Conservation (phyloP, 2,329 filamentous ascomycete species). For the Thielaviopsis ethacetica region DNA sequence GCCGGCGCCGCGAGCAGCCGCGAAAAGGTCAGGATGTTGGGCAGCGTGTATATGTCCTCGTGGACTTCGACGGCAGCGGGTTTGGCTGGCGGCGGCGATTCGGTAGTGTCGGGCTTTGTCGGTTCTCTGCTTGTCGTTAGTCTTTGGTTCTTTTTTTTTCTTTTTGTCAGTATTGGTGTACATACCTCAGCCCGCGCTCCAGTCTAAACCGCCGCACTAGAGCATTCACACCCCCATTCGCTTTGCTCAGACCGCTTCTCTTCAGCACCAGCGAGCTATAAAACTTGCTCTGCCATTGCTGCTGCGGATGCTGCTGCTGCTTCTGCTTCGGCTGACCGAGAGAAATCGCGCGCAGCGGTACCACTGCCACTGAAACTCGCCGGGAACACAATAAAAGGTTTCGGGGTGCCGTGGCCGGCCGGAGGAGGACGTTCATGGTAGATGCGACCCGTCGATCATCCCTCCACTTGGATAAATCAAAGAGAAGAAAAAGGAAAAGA, state of each 20-base stretch:
- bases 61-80: conserved; percentile 23
- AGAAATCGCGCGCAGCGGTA: neutral
- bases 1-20: conserved; percentile 69
- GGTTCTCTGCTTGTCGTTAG: neutral
- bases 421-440: conserved; percentile 10
- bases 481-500: neutral
- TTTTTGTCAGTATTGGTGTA: neutral
- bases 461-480: neutral
- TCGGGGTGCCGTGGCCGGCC: neutral
- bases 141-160: neutral
- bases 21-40: conserved; percentile 80
- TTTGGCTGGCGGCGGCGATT: conserved; percentile 8
- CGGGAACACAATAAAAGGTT: neutral
- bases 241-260: neutral
- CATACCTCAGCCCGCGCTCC: neutral
- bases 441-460: neutral
- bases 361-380: neutral
- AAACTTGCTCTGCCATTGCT: neutral
- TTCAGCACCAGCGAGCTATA: neutral
- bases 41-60: conserved; percentile 95
- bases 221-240: too few relatives aligned
- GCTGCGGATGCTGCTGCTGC: too few relatives aligned
- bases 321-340: neutral
- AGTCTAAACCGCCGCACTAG: neutral
- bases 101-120: neutral